Conservation (phyloP, 23 red algal species). For the Pyropia haitanensis region DNA sequence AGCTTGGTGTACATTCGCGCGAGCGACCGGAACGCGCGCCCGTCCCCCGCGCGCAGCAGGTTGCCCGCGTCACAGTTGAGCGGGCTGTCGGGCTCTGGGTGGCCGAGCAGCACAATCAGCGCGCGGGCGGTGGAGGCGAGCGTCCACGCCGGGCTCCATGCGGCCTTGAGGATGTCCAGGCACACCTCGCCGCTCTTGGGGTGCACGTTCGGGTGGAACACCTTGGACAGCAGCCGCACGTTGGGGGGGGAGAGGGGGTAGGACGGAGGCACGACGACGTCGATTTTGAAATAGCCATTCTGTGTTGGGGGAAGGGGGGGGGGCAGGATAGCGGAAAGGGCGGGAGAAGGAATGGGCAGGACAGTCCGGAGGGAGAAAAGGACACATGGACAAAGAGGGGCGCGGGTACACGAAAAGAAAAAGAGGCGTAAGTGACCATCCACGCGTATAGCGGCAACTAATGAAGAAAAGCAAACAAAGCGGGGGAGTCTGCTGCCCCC, state of each 20-base stretch:
- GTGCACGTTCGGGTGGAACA: constrained; percentile 99
- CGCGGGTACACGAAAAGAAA: too few relatives aligned
- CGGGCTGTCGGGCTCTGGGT: constrained; percentile 87
- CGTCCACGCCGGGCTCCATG: constrained; percentile 98
- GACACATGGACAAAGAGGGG: neutral
- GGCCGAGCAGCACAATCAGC: constrained; percentile 77
- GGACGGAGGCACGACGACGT: constrained; percentile 59
- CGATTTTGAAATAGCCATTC: constrained; percentile 57
- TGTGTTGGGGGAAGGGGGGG: too few relatives aligned
- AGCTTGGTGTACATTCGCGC: constrained; percentile 87
- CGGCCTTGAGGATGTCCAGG: constrained; percentile 87
- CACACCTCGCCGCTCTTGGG: constrained; percentile 95
- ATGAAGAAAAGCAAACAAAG: too few relatives aligned
- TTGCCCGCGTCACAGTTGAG: constrained; percentile 99
- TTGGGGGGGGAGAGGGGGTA: constrained; percentile 83
- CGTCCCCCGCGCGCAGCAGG: constrained; percentile 82
- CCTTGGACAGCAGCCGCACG: constrained; percentile 71
- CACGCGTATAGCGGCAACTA: too few relatives aligned
- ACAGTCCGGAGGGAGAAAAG: neutral
- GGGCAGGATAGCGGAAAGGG: too few relatives aligned
- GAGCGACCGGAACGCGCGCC: constrained; percentile 83
- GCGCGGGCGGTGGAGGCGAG: constrained; percentile 81
- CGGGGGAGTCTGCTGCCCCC: too few relatives aligned
- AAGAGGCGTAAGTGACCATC: too few relatives aligned
- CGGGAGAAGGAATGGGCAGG: neutral